Conservation (phyloP, 2,329 filamentous ascomycete species). For the Ophiostoma sp. region DNA sequence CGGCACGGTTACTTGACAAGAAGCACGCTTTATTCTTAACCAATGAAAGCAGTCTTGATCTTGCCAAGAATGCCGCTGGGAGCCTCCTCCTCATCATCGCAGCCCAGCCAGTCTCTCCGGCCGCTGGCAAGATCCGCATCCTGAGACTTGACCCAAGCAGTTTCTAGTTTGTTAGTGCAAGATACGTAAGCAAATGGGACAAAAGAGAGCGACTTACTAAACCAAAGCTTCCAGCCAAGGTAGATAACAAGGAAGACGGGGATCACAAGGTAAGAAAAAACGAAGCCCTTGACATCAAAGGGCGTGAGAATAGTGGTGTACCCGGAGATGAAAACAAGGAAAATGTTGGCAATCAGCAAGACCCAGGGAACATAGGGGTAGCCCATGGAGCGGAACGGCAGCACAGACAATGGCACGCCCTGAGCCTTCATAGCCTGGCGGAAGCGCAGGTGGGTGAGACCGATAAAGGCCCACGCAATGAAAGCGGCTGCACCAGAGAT, state of each 20-base stretch:
- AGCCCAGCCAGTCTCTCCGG: constrained; percentile 41
- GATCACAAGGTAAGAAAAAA: constrained; percentile 60
- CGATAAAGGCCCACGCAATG: constrained; percentile 65
- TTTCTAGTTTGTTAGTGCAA: not conserved
- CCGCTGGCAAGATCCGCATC: constrained; percentile 53
- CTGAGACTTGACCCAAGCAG: constrained; percentile 39
- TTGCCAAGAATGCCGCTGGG: constrained; percentile 12
- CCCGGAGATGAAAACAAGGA: constrained; percentile 63
- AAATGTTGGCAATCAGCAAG: constrained; percentile 57
- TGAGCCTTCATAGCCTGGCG: constrained; percentile 60
- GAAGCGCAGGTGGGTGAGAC: constrained; percentile 60
- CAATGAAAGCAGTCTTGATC: constrained; percentile 19
- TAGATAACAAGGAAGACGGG: constrained; percentile 59
- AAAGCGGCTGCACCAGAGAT: constrained; percentile 64
- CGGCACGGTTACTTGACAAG: not conserved
- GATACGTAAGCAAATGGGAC: constrained; percentile 38
- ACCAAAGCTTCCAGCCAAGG: constrained; percentile 52
- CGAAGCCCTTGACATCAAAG: constrained; percentile 57
- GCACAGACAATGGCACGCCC: constrained; percentile 51
- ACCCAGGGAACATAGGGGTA: constrained; percentile 59
- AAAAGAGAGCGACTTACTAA: constrained; percentile 28
- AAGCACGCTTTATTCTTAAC: not conserved
- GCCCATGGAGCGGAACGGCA: constrained; percentile 57
- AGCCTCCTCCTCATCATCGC: constrained; percentile 3
- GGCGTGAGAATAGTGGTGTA: constrained; percentile 60